Evolutionary conservation across 352 stramenopile species (phyloP), one percentile per base, ranked within the genome.

Genomic region (Pythium sp.): DNA sequence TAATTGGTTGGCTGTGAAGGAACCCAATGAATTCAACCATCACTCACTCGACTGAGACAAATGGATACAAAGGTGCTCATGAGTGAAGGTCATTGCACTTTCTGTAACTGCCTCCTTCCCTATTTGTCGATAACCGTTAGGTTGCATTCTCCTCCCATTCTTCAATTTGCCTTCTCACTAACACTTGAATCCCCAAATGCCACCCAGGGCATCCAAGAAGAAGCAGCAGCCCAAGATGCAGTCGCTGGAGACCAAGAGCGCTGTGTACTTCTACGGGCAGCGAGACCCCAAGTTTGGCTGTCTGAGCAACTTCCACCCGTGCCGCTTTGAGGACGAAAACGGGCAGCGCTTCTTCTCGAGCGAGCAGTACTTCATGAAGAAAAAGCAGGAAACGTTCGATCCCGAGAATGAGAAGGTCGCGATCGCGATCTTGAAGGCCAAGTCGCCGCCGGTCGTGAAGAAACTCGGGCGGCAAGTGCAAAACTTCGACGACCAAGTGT

Each of bases 301-400:
- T 61, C 49, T 91, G 53, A 91, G 82, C 72, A 91, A 89, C 41
- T 91, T 89, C 57, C 32, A 89, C 36, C 70, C 73, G n/a, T 91
- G 82, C 61, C 67, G 67, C 53, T 89, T 91, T 68, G 64, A 62
- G 18, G 79, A 82, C 56, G 64, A 61, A 0, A 18, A 74, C 28
- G 77, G 76, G 0, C 62, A 67, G 9, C 72, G 59, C 2, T 89
- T 77, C 67, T 83, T 79, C 67, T 91, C 82, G n/a, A 89, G 80
- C 46, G 82, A 91, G 64, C 82, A 91, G 76, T 87, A 67, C 58
- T 89, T 91, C 47, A 89, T 89, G 79, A 91, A 91, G 80, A 60
- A 70, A 26, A 91, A 91, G 71, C 82, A 91, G 66, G 82, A 91
- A 53, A 69, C 74, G 24, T 91, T 89, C 59, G 82, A 91, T 43